phyloP scores from a whole-genome alignment of 1,284 basidiomycete species.

The Pisolithus thermaeus region DNA sequence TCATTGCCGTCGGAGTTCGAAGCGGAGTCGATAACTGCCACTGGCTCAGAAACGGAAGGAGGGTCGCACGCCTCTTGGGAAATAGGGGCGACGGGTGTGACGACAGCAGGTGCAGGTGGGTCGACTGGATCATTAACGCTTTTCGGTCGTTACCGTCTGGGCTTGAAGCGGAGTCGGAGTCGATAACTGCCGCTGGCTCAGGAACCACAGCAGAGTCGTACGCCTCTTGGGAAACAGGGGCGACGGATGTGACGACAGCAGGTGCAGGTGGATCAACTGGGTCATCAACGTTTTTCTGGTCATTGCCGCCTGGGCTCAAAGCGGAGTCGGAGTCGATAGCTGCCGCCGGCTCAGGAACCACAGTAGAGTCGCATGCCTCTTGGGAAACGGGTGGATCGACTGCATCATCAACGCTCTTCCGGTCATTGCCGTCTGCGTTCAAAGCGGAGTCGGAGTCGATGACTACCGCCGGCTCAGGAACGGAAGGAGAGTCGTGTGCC shows the following conservation, averaged over 20 bases:
- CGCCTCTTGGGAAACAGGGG: not conserved
- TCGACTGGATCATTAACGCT: not conserved
- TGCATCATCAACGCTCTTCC: not conserved
- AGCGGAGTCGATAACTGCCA: slow-evolving; percentile 3
- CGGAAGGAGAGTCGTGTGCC: not conserved
- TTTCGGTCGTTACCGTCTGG: slow-evolving; percentile 9
- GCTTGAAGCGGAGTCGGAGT: slow-evolving; percentile 3
- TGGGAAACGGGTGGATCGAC: not conserved
- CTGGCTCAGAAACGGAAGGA: not conserved
- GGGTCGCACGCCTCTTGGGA: not conserved
- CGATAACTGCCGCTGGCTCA: not conserved
- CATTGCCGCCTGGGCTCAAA: slow-evolving; percentile 12
- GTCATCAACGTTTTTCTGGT: not conserved
- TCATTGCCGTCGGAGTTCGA: slow-evolving; percentile 10
- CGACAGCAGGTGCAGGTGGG: not conserved
- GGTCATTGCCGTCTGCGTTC: slow-evolving; percentile 9
- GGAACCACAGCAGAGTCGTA: not conserved
- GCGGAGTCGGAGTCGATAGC: not conserved
- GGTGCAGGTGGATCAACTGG: not conserved
- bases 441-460: slow-evolving; percentile 6
- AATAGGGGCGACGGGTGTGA: not conserved
- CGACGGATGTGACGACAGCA: too few relatives aligned
- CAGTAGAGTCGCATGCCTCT: not conserved
- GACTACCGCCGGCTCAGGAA: not conserved
- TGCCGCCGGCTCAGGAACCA: not conserved